phyloP scores from a whole-genome alignment of 192 early-diverging fungal species.

The Lobosporangium transversale region DNA sequence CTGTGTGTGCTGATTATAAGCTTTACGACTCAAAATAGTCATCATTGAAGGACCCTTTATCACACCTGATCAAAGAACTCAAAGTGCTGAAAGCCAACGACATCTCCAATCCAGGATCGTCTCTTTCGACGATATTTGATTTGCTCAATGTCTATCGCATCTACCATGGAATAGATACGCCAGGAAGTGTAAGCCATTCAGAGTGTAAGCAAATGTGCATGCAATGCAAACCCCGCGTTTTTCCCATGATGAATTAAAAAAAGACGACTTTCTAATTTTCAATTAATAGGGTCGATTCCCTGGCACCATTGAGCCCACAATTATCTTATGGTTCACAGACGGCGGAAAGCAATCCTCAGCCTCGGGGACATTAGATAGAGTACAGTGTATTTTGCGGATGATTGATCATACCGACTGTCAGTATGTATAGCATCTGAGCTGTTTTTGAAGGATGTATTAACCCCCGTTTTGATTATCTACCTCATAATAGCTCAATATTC shows the following conservation, averaged over 20 bases:
- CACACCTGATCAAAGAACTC: conserved; percentile 67
- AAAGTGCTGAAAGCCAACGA: conserved; percentile 71
- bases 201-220: too few relatives aligned
- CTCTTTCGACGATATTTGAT: conserved; percentile 75
- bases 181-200: conserved; percentile 60
- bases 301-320: conserved; percentile 67
- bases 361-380: conserved; percentile 54
- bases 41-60: conserved; percentile 58
- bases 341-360: conserved; percentile 66
- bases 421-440: too few relatives aligned
- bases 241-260: too few relatives aligned
- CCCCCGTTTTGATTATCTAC: too few relatives aligned
- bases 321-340: conserved; percentile 86
- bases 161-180: conserved; percentile 70
- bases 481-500: conserved; percentile 74
- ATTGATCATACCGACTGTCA: too few relatives aligned
- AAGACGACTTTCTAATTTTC: neutral
- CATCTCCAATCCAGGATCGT: conserved; percentile 72
- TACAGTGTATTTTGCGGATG: conserved; percentile 4
- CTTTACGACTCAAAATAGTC: conserved; percentile 33
- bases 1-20: too few relatives aligned
- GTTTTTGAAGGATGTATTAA: too few relatives aligned
- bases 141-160: conserved; percentile 73
- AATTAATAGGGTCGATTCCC: conserved; percentile 70
- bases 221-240: too few relatives aligned